Evolutionary conservation across 805 yeast genomes (phyloP).

Genomic region (Monosporozyma siamensis): DNA sequence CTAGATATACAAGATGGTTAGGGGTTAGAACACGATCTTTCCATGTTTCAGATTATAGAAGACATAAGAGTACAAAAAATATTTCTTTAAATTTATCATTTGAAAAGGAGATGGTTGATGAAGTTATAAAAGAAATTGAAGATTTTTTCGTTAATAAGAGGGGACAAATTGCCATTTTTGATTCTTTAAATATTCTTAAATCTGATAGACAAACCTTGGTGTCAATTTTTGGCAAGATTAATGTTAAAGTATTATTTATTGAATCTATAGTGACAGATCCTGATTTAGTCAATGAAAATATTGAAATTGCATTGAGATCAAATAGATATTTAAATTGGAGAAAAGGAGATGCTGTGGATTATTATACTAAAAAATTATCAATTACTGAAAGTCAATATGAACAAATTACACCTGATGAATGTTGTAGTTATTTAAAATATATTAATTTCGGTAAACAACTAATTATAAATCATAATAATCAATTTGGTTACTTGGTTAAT

Average conservation of each 20-base stretch:
- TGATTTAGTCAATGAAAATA: slow-evolving; percentile 58
- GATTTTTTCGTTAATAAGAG: slow-evolving; percentile 61
- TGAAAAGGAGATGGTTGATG: slow-evolving; percentile 49
- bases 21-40: slow-evolving; percentile 89
- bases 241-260: slow-evolving; percentile 74
- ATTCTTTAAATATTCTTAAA: slow-evolving; percentile 82
- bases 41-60: slow-evolving; percentile 86
- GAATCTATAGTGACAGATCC: slow-evolving; percentile 79
- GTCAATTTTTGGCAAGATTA: slow-evolving; percentile 42
- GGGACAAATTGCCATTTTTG: slow-evolving; percentile 94
- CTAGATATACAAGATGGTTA: slow-evolving; percentile 89
- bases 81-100: slow-evolving; percentile 40
- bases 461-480: slow-evolving; percentile 66
- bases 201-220: slow-evolving; percentile 54
- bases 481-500: slow-evolving; percentile 81
- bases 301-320: slow-evolving; percentile 74
- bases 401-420: slow-evolving; percentile 50
- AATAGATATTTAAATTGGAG: slow-evolving; percentile 82
- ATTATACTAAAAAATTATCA: slow-evolving; percentile 65
- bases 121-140: slow-evolving; percentile 61
- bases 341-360: slow-evolving; percentile 60
- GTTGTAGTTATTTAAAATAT: slow-evolving; percentile 69
- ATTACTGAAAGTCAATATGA: slow-evolving; percentile 62
- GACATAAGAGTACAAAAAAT: slow-evolving; percentile 30
- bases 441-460: slow-evolving; percentile 89